Base-by-base conservation (phyloP, 2,329 filamentous ascomycete genomes). In the Cladophialophora chaetospira region DNA sequence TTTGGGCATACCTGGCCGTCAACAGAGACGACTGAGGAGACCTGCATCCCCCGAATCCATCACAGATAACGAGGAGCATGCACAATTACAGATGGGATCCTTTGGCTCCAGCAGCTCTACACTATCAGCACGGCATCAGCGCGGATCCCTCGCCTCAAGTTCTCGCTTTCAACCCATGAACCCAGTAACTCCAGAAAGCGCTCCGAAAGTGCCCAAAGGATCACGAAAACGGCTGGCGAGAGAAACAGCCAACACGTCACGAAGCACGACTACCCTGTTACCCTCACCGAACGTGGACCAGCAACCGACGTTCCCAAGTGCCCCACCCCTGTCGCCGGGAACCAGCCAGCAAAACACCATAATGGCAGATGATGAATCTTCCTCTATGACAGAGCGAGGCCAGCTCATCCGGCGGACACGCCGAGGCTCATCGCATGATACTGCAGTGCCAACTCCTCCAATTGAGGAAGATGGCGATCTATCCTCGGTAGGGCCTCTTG, bases 401-500 rank as follows among this genome's bases (percentile, higher is more conserved):
- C 53, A 33, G 29, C 60, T 43, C 29, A 51, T 21, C 38, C 61
- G 46, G 42, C 49, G 46, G 28, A 26, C 26, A 11, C 33, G 19
- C 35, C 48, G 62, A 35, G 55, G 53, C 9, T 44, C 55, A 8
- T 66, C 64, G 8, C 63, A 62, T 43, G 64, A 66, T 9, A 60
- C 46, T 19, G 52, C 55, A 6, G 65, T 67, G 6, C 65, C 65
- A 31, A 67, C 65, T 11, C 65, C 65, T 33, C 65, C 65, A 13
- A 60, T 66, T 23, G 61, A 68, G 36, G 51, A 65, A 46, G 57
- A 54, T 28, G 57, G 63, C 58, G 61, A 67, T 44, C 13, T 45
- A 6, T 47, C 49, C 40, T 36, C 40, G 48, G 70, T 73, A 43
- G 72, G 80, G 26, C 78, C 82, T 21, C 28, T 55, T 11, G 61